Evolutionary conservation across 2,329 filamentous ascomycete species (phyloP), one percentile per base, ranked within the genome.

Genomic region (Elsinoe arachidis): DNA sequence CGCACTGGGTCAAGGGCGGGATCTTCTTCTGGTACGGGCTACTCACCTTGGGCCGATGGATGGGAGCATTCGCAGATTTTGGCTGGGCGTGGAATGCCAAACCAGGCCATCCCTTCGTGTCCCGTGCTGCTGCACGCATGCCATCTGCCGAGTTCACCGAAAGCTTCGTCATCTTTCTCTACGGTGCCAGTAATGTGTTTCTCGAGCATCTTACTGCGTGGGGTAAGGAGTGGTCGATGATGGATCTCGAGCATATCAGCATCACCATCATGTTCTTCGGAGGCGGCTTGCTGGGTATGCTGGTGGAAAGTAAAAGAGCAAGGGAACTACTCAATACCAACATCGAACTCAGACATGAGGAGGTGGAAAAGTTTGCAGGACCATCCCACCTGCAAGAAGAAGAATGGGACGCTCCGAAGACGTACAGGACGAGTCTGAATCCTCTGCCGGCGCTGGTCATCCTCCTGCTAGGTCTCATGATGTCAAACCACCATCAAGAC

Each of bases 21-120:
- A 87, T 97, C 56, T 97, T 97, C 76, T 90, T 96, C 74, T 93
- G 89, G 85, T 88, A 95, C 61, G 92, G 92, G 7, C 73, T 96
- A 17, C 74, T 96, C 60, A 95, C 89, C 0, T 78, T 97, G 3
- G 90, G 90, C 30, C 85, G 92, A 57, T 96, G 90, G 87, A 83
- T 90, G 67, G 92, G 92, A 23, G 88, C 87, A 69, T 97, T 95
- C 69, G 85, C 87, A 58, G 88, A 96, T 60, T 80, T 92, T 58
- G 92, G 92, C 63, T 97, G 92, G 92, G 89, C 90, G 0, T 96
- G 92, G 92, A 97, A 97, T 66, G 72, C 91, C 59, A 87, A 87
- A 59, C 90, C 90, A 7, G 68, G 75, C 4, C 70, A 72, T 59
- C 76, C 76, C 9, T 68, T 82, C 11, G 78, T 83, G 15, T 78